phyloP scores from a whole-genome alignment of 768 basidiomycete species.

The Serendipita indica region DNA sequence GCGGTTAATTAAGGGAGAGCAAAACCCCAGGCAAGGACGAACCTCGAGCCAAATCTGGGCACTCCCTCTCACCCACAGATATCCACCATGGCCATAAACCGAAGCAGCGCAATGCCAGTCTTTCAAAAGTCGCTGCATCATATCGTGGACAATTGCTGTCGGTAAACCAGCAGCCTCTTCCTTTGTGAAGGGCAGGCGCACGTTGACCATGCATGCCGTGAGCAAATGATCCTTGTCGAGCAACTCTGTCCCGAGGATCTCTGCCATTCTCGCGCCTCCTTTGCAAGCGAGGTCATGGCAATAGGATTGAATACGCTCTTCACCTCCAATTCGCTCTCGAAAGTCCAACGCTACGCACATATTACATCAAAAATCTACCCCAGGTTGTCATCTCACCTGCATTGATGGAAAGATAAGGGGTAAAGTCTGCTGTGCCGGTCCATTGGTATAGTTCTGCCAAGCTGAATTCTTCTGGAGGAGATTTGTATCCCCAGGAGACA shows the following conservation, averaged over 20 bases:
- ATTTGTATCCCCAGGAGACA: conserved; percentile 37
- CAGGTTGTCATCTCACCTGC: conserved; percentile 27
- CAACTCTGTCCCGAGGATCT: conserved; percentile 43
- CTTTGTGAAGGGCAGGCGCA: conserved; percentile 14
- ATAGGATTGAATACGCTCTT: conserved; percentile 53
- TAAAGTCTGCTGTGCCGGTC: conserved; percentile 48
- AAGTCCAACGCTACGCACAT: conserved; percentile 46
- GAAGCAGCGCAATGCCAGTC: not conserved
- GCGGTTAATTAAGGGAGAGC: not conserved
- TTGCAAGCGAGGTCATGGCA: conserved; percentile 51
- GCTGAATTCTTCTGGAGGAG: conserved; percentile 26
- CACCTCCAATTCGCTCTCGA: conserved; percentile 59
- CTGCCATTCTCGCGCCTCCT: conserved; percentile 47
- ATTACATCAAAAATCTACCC: not conserved
- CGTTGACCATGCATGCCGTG: conserved; percentile 52
- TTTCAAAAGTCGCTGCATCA: not conserved
- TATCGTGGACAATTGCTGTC: not conserved
- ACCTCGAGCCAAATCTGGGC: conserved; percentile 7
- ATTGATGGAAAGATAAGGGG: conserved; percentile 37
- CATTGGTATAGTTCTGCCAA: conserved; percentile 43
- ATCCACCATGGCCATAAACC: not conserved
- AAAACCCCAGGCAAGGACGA: not conserved
- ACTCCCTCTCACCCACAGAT: not conserved
- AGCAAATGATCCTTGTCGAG: conserved; percentile 45
- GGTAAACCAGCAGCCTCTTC: not conserved